Evolutionary conservation across 371 early-diverging fungal species (phyloP).

Genomic region (Rhizopus delemar): DNA sequence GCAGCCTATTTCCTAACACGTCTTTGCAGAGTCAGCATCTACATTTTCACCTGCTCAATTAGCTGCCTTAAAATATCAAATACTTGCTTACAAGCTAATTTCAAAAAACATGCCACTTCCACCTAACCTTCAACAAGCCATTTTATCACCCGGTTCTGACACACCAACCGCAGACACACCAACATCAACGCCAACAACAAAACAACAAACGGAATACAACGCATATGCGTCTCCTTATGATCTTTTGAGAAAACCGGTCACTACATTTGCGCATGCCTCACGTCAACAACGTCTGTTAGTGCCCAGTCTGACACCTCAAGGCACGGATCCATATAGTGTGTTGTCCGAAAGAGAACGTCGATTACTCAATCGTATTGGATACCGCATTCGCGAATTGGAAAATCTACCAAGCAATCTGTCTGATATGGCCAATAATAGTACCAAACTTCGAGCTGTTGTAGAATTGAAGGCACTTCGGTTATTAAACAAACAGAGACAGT

Average conservation of each 20-base stretch:
- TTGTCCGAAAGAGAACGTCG: conserved; percentile 75
- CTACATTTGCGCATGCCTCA: conserved; percentile 55
- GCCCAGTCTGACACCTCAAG: conserved; percentile 74
- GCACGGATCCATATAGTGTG: conserved; percentile 75
- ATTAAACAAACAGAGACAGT: conserved; percentile 71
- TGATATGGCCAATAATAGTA: conserved; percentile 16
- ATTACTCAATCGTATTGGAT: conserved; percentile 63
- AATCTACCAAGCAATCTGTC: conserved; percentile 37
- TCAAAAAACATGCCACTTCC: conserved; percentile 82
- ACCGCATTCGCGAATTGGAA: conserved; percentile 79
- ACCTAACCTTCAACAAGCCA: conserved; percentile 65
- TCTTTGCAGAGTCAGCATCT: conserved; percentile 15
- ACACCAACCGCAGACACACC: conserved; percentile 8
- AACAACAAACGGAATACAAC: conserved; percentile 21
- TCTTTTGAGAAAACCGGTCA: conserved; percentile 53
- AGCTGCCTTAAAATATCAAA: conserved; percentile 73
- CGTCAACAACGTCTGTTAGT: conserved; percentile 70
- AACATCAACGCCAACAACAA: neutral
- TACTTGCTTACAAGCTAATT: conserved; percentile 78
- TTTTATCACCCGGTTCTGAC: conserved; percentile 51
- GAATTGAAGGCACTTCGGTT: conserved; percentile 84
- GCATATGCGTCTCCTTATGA: conserved; percentile 57
- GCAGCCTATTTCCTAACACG: neutral
- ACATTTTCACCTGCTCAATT: conserved; percentile 66
- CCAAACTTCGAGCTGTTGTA: conserved; percentile 71